Base-by-base conservation (phyloP, 2,329 filamentous ascomycete species). In the Decorospora gaudefroyi region DNA sequence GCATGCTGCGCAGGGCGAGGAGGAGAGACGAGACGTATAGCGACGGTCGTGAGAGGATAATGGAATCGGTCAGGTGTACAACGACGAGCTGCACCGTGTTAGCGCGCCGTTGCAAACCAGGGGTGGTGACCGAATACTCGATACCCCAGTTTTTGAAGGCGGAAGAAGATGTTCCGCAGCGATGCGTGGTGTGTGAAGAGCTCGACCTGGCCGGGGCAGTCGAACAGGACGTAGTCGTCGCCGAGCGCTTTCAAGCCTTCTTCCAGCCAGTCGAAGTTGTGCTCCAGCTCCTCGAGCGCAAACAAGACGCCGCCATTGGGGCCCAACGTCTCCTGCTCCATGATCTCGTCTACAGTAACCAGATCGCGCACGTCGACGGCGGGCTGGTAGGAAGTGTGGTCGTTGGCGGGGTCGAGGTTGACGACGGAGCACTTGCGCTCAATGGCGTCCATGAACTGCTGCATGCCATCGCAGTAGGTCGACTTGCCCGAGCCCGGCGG, bases 401-500 rank as follows among this genome's bases (percentile, higher is more conserved):
- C 92, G 76, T 99, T 99, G 41, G 93, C 93, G 17, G 93, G 93
- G 73, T 99, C 93, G 55, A 99, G 85, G 69, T 99, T 99, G 46
- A 96, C 89, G 25, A 97, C 85, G 11, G 90, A 95, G 76, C 90
- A 96, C 71, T 95, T 91, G 43, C 93, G 87, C 49, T 91, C 90
- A 68, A 99, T 96, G 53, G 93, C 92, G 55, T 86, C 86, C 79
- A 97, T 87, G 75, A 99, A 99, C 74, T 99, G 93, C 67, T 96
- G 89, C 88, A 99, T 96, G 67, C 93, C 93, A 83, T 97, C 90
- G 77, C 92, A 97, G 70, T 96, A 96, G 6, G 93, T 99, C 55
- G 90, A 96, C 76, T 99, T 99, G 49, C 93, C 93, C 19, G 90
- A 85, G 62, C 93, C 93, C 5, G 93, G 93, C 57, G 91, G 92